Base-by-base conservation (phyloP, 148 eudicot species). In the Rheum nobile region DNA sequence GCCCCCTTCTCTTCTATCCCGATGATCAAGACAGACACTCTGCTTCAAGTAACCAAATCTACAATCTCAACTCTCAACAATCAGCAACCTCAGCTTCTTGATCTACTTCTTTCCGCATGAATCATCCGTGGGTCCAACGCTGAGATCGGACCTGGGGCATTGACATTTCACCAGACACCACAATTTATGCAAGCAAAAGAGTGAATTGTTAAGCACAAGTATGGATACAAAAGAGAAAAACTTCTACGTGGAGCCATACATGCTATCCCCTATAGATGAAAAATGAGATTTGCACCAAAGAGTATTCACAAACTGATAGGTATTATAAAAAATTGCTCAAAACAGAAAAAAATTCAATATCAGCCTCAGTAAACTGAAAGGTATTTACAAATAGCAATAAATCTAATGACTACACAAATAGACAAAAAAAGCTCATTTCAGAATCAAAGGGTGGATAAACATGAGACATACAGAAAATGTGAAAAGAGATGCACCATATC, bases 111-210 rank as follows among this genome's bases (percentile, higher is more conserved):
- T 80, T 92, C 88, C 47, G 81, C 75, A 9, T 80, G 90, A 63
- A 77, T 77, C 22, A 74, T 78, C 54, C 76, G 80, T 74, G 88
- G 75, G 76, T 90, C 93, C 78, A 88, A 50, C 1, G 96, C 89
- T 6, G 96, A 84, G 11, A 93, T n/a, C n/a, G 91, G 71, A 87
- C 75, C 81, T 90, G 98, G 32, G 98, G 98, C 98, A 93, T 93
- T 12, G 98, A 93, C 98, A 93, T 93, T 67, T 96, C 98, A 72
- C 98, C 98, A 39, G 98, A 93, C 48, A 93, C 88, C 39, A 93
- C 96, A 71, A 93, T 93, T 80, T 93, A 96, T 93, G 91, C 88
- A 87, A 75, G 12, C 74, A 72, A 13, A 54, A 76, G 35, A 22
- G 22, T 9, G 0, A 9, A 22, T 14, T 22, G 3, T 55, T n/a